A percentile compares a stretch with the other conserved stretches of the same genome.
Conservation (phyloP, 192 early-diverging fungal genomes). For the Backusella macrospora region DNA sequence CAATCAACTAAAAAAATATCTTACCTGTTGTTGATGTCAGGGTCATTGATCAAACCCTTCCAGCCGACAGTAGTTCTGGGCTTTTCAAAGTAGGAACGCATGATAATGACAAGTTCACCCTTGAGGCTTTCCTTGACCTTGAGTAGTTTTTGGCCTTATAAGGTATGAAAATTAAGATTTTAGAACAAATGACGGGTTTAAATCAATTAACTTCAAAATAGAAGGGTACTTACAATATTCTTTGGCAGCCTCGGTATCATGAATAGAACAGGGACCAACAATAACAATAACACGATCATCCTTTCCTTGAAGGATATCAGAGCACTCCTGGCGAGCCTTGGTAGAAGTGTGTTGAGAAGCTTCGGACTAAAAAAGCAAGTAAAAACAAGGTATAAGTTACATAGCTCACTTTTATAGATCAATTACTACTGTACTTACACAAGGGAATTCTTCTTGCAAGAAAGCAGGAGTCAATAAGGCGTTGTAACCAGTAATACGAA, state of each 20-base stretch:
- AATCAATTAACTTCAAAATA: background rate
- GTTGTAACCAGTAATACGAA: conserved; percentile 85
- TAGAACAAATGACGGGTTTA: background rate
- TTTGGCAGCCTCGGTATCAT: conserved; percentile 75
- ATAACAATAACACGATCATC: conserved; percentile 84
- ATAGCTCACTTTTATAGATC: background rate
- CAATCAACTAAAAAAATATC: too few relatives aligned
- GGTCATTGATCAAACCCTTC: conserved; percentile 93
- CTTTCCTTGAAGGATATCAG: conserved; percentile 65
- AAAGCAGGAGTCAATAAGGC: conserved; percentile 89
- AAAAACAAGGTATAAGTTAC: background rate
- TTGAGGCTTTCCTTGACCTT: conserved; percentile 49
- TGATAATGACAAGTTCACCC: conserved; percentile 73
- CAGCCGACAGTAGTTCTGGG: conserved; percentile 86
- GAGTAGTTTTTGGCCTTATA: conserved; percentile 26
- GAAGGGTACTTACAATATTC: conserved; percentile 63
- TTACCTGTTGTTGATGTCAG: conserved; percentile 67
- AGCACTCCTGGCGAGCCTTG: conserved; percentile 61
- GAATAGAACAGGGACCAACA: conserved; percentile 88
- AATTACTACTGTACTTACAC: conserved; percentile 47
- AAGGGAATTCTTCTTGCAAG: conserved; percentile 82
- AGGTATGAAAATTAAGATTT: background rate
- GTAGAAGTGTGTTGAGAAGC: conserved; percentile 48
- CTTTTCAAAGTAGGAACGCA: conserved; percentile 90
- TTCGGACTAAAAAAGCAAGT: conserved; percentile 9